Conservation (phyloP, 31 red algal species). For the Bonnemaisonia californica region DNA sequence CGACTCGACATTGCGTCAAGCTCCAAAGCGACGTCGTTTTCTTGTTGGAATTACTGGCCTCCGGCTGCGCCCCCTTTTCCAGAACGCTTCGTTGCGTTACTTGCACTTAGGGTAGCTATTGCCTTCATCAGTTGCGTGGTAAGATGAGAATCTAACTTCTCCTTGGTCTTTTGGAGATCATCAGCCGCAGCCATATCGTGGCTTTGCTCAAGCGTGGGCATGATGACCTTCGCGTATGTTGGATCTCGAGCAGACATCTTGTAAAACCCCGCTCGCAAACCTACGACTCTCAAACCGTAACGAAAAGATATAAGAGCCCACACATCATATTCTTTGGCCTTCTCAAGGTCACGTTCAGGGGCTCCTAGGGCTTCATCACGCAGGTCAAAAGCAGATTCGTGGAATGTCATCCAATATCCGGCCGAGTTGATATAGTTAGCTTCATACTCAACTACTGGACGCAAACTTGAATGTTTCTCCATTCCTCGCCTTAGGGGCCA, state of each 20-base stretch:
- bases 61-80: background rate
- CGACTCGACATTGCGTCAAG: background rate
- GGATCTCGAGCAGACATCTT: constrained; percentile 9
- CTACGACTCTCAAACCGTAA: constrained; percentile 6
- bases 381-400: background rate
- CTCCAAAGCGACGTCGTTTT: background rate
- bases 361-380: background rate
- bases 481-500: constrained; percentile 36
- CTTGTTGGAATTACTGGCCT: background rate
- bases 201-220: background rate
- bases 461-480: background rate
- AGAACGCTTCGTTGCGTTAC: constrained; percentile 17
- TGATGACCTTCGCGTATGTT: background rate
- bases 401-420: constrained; percentile 17
- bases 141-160: constrained; percentile 3
- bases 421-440: constrained; percentile 14
- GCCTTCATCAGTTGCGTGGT: constrained; percentile 14
- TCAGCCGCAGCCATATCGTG: constrained; percentile 2
- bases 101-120: constrained; percentile 15
- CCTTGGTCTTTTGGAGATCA: constrained; percentile 5
- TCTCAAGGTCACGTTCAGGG: background rate
- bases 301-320: background rate
- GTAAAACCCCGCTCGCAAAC: background rate
- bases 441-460: constrained; percentile 25
- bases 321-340: background rate